Evolutionary conservation across 148 eudicot species (phyloP), one percentile per base, ranked within the genome.

Genomic region (Arctostaphylos glauca): DNA sequence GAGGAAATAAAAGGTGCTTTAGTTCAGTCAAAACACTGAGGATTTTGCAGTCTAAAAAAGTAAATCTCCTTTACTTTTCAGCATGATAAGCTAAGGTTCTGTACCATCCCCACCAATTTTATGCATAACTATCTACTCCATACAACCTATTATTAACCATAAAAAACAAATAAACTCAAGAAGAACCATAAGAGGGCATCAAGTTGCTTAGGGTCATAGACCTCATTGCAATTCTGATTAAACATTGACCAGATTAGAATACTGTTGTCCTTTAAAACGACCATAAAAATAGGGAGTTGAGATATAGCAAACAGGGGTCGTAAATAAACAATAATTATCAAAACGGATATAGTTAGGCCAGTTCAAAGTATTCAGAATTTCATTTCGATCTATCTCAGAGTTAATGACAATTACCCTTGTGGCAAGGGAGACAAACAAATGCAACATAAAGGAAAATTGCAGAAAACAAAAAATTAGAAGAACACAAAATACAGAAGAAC

Each of bases 361-460:
- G 21, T 46, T 78, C 10, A 79, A 79, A 60, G 44, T 55, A 79
- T 78, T 59, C 70, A 19, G 71, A 23, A 66, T 41, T 66, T 12
- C 71, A 66, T 10, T 15, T 66, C 13, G 14, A 64, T 19, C 67
- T 60, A 60, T 6, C 31, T 9, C 67, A 19, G 62, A 59, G 68
- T 21, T 23, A 21, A 21, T 66, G 71, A 25, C 43, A 66, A 7
- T 25, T 25, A 25, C 41, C 8, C 5, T 13, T 3, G 15, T 66
- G 71, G 71, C 10, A 23, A 66, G 71, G 71, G 47, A 68, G 46
- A 68, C 72, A 67, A 31, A 70, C 47, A 41, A 70, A 31, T 5
- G 16, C 74, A 70, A 13, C 73, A 44, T 5, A 18, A 46, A 47
- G n/a, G 9, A 78, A 79, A 31, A 62, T 62, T 6, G 5, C n/a